Evolutionary conservation across 129 eudicot species (phyloP), one percentile per base, ranked within the genome.

Genomic region (Arctium minus): DNA sequence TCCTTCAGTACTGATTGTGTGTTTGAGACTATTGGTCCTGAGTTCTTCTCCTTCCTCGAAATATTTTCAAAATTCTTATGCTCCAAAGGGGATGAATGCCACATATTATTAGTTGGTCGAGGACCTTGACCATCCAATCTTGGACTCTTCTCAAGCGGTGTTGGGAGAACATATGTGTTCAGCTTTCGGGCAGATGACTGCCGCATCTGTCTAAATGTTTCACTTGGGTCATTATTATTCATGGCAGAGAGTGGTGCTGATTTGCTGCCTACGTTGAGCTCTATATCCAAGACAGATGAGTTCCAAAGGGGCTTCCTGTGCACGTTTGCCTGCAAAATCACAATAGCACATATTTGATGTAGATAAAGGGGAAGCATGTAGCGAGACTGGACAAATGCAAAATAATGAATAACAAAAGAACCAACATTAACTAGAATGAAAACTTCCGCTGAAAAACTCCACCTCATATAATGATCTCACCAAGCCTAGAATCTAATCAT

Each of bases 181-280:
- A 86, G 81, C 82, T 87, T 94, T 44, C 90, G 84, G 18, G 86
- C 77, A 22, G 97, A 89, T 68, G 90, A 85, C 60, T 88, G 89
- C 70, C 85, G 79, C 84, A 87, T 70, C 42, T 86, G 88, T 83
- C 85, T 69, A 29, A 79, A 79, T 60, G 85, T 89, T 46, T 86
- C 91, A 78, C 84, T 83, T 36, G 87, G 74, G 22, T 87, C 87
- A 22, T 56, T 80, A 84, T 86, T 84, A 79, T 74, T 86, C 79
- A 71, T 80, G 74, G 89, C 81, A 73, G 87, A 84, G 67, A 93
- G 89, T 31, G 98, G 98, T 17, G 92, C 98, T 75, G 98, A 94
- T 84, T 88, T 89, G 90, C 92, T 91, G 77, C 88, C 70, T 70
- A 82, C 44, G 40, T 85, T 81, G 56, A 77, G 46, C 38, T 79